Conservation (phyloP, 2,329 filamentous ascomycete species). For the Mollisiaceae sp. region DNA sequence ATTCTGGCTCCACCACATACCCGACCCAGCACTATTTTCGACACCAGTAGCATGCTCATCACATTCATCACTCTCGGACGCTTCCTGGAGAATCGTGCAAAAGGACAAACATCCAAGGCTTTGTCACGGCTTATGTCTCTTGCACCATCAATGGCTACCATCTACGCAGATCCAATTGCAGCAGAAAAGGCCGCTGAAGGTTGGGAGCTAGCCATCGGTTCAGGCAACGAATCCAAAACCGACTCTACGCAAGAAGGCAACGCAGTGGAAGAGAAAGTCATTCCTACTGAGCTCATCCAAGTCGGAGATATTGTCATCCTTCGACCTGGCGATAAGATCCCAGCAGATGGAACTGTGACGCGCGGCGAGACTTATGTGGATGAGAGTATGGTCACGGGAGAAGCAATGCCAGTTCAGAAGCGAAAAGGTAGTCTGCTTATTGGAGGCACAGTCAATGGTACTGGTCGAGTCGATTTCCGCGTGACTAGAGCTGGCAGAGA, state of each 20-base stretch:
- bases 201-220: conserved; percentile 60
- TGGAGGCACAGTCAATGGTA: conserved; percentile 93
- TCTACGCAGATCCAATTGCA: conserved; percentile 93
- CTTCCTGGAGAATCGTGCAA: conserved; percentile 91
- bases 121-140: conserved; percentile 94
- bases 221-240: conserved; percentile 52
- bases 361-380: conserved; percentile 93
- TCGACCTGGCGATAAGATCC: conserved; percentile 94
- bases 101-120: conserved; percentile 94
- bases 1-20: conserved; percentile 75
- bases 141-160: conserved; percentile 94
- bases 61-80: conserved; percentile 92
- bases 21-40: conserved; percentile 88
- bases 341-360: conserved; percentile 86
- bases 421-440: conserved; percentile 79
- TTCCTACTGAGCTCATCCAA: conserved; percentile 93
- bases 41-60: conserved; percentile 98
- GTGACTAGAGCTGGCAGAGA: conserved; percentile 93
- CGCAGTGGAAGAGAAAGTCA: conserved; percentile 79
- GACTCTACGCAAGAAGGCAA: conserved; percentile 54
- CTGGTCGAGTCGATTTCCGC: conserved; percentile 88
- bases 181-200: conserved; percentile 86
- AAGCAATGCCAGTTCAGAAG: conserved; percentile 94
- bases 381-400: conserved; percentile 98
- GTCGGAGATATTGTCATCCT: conserved; percentile 93